phyloP scores from a whole-genome alignment of 805 yeast species.

The Kregervanrija delftensis region DNA sequence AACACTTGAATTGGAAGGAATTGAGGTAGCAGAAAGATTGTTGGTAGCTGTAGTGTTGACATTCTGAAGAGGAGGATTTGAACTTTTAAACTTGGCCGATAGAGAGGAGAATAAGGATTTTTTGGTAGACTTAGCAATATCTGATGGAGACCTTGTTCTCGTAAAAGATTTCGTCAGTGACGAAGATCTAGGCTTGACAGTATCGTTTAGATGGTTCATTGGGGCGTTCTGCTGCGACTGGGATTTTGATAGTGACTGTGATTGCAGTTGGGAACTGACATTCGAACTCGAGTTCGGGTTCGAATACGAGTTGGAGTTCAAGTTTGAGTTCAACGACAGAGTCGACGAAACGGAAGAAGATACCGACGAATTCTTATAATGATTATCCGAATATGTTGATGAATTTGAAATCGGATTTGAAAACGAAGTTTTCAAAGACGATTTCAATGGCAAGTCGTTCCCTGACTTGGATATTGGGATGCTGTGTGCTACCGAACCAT shows the following conservation, averaged over 20 bases:
- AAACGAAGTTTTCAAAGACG: constrained; percentile 6
- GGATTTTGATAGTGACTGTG: too few relatives aligned
- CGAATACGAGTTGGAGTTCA: too few relatives aligned
- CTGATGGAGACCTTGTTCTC: constrained; percentile 10
- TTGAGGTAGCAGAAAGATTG: constrained; percentile 5
- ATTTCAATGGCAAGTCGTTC: constrained; percentile 7
- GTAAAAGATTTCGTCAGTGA: constrained; percentile 1
- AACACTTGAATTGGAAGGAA: background rate
- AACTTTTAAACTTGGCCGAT: constrained; percentile 27
- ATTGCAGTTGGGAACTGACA: too few relatives aligned
- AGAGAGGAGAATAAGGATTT: constrained; percentile 27
- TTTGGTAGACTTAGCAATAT: constrained; percentile 9
- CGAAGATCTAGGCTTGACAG: constrained; percentile 4
- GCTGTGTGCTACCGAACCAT: background rate
- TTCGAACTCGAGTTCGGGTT: too few relatives aligned
- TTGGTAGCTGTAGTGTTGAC: background rate
- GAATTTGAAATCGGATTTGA: constrained; percentile 1
- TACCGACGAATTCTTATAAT: constrained; percentile 7
- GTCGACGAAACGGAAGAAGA: constrained; percentile 3
- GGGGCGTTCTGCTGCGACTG: background rate
- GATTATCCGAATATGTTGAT: background rate
- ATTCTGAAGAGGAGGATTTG: constrained; percentile 2
- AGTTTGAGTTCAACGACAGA: too few relatives aligned
- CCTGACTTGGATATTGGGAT: background rate
- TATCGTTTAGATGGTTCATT: background rate